Evolutionary conservation across 495 filamentous ascomycete species (phyloP).

Genomic region (Talaromyces proteolyticus): DNA sequence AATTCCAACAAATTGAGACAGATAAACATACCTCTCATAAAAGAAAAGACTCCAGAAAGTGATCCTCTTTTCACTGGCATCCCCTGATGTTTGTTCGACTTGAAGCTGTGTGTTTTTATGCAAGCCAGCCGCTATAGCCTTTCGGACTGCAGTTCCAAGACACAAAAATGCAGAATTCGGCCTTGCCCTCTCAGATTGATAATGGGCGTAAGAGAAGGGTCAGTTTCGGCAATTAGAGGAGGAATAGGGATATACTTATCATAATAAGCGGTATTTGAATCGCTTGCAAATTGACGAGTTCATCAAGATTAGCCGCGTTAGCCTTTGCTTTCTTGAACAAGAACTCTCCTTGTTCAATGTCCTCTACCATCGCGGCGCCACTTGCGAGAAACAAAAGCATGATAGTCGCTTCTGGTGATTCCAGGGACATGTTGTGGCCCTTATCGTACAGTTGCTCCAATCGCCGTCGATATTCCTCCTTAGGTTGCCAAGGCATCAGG

Average conservation of each 20-base stretch:
- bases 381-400: conserved; percentile 27
- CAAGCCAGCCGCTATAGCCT: conserved; percentile 34
- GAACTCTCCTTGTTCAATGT: conserved; percentile 31
- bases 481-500: conserved; percentile 25
- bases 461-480: conserved; percentile 18
- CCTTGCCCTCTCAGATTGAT: conserved; percentile 34
- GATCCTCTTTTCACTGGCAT: conserved; percentile 25
- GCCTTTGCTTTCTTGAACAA: conserved; percentile 35
- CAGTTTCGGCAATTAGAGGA: not conserved
- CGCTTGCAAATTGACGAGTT: conserved; percentile 36
- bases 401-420: conserved; percentile 13
- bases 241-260: conserved; percentile 25
- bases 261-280: conserved; percentile 37
- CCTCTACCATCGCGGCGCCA: conserved; percentile 26
- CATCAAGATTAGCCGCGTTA: conserved; percentile 25
- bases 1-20: not conserved
- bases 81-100: conserved; percentile 18
- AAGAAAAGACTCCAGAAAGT: conserved; percentile 38
- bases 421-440: not conserved
- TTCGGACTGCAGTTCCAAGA: conserved; percentile 30
- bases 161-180: conserved; percentile 38
- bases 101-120: conserved; percentile 32
- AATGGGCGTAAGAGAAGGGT: conserved; percentile 24
- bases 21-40: conserved; percentile 30
- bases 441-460: conserved; percentile 26